These are phyloP conservation scores for Avena insularis DNA, from an alignment of 176 grass and related monocot genomes.

Conservation along the genomic window DNA sequence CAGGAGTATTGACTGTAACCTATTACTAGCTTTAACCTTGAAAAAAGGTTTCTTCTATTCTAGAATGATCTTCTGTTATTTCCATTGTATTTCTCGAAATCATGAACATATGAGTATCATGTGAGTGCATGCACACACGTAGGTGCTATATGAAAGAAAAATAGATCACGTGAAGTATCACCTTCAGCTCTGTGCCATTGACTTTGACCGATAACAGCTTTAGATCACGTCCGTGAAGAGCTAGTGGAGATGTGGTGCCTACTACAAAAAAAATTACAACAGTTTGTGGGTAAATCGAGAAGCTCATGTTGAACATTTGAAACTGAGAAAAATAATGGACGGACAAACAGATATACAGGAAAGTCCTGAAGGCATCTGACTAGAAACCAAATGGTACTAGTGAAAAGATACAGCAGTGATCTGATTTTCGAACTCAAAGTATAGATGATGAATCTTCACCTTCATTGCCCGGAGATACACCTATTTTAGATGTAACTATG, in stretches of 20 bases:
- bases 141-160: not conserved
- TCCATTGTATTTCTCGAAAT: constrained; percentile 32
- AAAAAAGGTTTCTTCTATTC: not conserved
- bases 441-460: constrained; percentile 51
- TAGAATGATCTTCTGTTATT: not conserved
- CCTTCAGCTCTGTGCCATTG: constrained; percentile 81
- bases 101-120: constrained; percentile 29
- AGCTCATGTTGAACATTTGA: constrained; percentile 20
- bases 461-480: constrained; percentile 72
- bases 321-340: constrained; percentile 30
- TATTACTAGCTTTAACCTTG: not conserved
- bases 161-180: constrained; percentile 36
- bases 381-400: constrained; percentile 28
- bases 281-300: constrained; percentile 20
- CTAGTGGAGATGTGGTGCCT: constrained; percentile 67
- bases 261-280: constrained; percentile 35
- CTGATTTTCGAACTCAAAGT: not conserved
- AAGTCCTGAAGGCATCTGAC: constrained; percentile 13
- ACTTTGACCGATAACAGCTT: constrained; percentile 95
- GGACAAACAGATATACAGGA: constrained; percentile 31
- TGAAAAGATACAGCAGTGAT: not conserved
- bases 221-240: constrained; percentile 82
- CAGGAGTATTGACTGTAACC: not conserved
- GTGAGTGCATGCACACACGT: not conserved
- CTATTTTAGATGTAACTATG: constrained; percentile 86